Percentiles rank a stretch among this genome's conserved stretches.
phyloP scores from a whole-genome alignment of 2,329 filamentous ascomycete species.

The Xylariales sp. region DNA sequence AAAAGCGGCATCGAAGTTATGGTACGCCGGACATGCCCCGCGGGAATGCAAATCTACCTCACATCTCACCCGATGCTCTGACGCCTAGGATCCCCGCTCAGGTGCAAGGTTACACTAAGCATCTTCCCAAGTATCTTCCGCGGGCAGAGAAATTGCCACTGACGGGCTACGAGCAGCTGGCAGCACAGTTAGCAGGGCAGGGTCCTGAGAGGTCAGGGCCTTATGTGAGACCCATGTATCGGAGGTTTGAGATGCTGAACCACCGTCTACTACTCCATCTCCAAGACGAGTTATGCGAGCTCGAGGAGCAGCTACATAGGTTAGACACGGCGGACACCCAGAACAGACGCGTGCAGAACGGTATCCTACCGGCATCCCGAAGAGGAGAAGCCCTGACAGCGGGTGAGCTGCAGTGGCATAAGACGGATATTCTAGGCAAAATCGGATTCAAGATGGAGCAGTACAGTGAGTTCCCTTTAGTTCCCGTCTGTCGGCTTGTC shows the following conservation, averaged over 20 bases:
- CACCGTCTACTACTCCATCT: slow-evolving; percentile 77
- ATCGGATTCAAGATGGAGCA: slow-evolving; percentile 63
- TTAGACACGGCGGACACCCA: slow-evolving; percentile 59
- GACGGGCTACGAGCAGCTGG: slow-evolving; percentile 60
- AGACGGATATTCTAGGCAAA: slow-evolving; percentile 55
- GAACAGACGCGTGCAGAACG: slow-evolving; percentile 34
- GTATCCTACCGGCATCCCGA: slow-evolving; percentile 54
- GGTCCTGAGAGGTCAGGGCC: slow-evolving; percentile 17
- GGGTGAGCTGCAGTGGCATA: slow-evolving; percentile 54
- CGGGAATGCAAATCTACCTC: slow-evolving; percentile 31
- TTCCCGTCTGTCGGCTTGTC: background rate
- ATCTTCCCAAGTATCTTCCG: slow-evolving; percentile 23
- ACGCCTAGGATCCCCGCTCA: slow-evolving; percentile 28
- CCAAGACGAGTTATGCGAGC: slow-evolving; percentile 77
- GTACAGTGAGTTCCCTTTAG: slow-evolving; percentile 50
- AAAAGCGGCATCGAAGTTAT: slow-evolving; percentile 26
- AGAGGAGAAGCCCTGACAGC: slow-evolving; percentile 50
- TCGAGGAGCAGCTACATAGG: slow-evolving; percentile 71
- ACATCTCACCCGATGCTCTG: slow-evolving; percentile 31
- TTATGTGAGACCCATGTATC: slow-evolving; percentile 61
- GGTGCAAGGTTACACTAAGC: slow-evolving; percentile 29
- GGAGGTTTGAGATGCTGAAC: slow-evolving; percentile 76
- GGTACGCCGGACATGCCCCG: slow-evolving; percentile 40
- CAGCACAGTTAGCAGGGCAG: slow-evolving; percentile 44
- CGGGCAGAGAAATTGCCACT: slow-evolving; percentile 39